These are phyloP conservation scores for Mycena rosella DNA, from an alignment of 768 basidiomycete species.

Conservation along the genomic window DNA sequence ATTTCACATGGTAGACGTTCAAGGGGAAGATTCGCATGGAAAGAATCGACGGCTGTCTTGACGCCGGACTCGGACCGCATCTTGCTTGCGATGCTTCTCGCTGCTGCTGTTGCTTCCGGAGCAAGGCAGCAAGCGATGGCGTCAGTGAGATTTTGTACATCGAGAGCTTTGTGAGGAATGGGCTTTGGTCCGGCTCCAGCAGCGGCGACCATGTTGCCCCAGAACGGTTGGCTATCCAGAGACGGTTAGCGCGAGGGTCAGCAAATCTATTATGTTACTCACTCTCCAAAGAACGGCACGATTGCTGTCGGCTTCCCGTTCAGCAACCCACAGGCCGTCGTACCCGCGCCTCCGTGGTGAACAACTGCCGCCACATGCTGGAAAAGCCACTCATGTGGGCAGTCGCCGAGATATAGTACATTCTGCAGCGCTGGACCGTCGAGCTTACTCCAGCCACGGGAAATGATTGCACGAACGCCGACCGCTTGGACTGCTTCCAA, in stretches of 20 bases:
- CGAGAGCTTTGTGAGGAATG: conserved; percentile 40
- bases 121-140: conserved; percentile 52
- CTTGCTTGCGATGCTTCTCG: conserved; percentile 50
- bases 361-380: conserved; percentile 57
- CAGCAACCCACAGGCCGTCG: conserved; percentile 58
- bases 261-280: background rate
- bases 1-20: conserved; percentile 24
- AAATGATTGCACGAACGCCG: conserved; percentile 57
- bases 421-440: conserved; percentile 48
- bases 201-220: conserved; percentile 56
- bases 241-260: background rate
- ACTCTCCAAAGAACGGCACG: conserved; percentile 62
- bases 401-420: conserved; percentile 57
- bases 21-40: conserved; percentile 27
- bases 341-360: conserved; percentile 63
- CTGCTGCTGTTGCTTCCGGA: conserved; percentile 49
- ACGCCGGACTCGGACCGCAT: conserved; percentile 51
- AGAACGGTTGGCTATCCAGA: conserved; percentile 48
- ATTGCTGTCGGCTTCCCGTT: conserved; percentile 58
- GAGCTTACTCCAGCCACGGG: conserved; percentile 55
- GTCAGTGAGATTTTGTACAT: conserved; percentile 21
- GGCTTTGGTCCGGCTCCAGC: conserved; percentile 59
- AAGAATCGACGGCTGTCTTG: conserved; percentile 24
- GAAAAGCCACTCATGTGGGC: conserved; percentile 66
- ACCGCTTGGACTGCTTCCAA: conserved; percentile 53